Evolutionary conservation across 2,329 filamentous ascomycete genomes (phyloP), one percentile per base, ranked within the genome.

Genomic region (Fusarium tricinctum): DNA sequence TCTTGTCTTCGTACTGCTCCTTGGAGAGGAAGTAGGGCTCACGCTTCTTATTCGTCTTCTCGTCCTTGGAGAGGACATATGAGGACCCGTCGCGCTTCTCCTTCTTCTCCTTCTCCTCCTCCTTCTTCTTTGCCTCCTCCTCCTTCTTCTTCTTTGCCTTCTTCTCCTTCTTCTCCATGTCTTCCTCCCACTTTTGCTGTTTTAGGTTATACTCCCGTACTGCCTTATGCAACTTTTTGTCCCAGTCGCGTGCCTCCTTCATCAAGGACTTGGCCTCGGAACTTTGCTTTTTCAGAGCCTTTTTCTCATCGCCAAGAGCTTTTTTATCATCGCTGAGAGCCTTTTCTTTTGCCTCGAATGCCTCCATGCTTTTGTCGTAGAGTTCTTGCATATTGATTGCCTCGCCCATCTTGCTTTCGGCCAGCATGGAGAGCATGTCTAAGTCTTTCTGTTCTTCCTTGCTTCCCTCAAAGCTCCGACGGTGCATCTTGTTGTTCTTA

Each of bases 1-100:
- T 42, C 20, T n/a, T 6, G 39, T 68, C 32, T 49, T 67, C 63
- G 5, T 68, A 44, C 26, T 63, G 23, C 6, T 15, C 30, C 30
- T 33, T 33, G 30, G 30, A 32, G 5, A 32, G 30, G 30, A 32
- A 15, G 30, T 14, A 32, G 13, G 7, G 13, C 22, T 39, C 23
- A 12, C 23, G 44, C 39, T 52, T 40, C 22, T 42, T 33, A 4
- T 52, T 35, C 8, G 6, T 22, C 13, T 55, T 28, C 33, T 35
- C 33, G 13, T 35, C 33, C 33, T 35, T 17, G 15, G 33, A 35
- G 7, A 35, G 14, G 17, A 3, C 14, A 35, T 8, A 8, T 8
- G 33, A 35, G 33, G 6, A 6, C n/a, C 38, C 22, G 5, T 38
- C 23, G 14, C 23, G 43, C 38, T 52, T 40, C 22, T 40, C 42